phyloP scores from a whole-genome alignment of 306 rosid genomes.

The Psophocarpus tetragonolobus region DNA sequence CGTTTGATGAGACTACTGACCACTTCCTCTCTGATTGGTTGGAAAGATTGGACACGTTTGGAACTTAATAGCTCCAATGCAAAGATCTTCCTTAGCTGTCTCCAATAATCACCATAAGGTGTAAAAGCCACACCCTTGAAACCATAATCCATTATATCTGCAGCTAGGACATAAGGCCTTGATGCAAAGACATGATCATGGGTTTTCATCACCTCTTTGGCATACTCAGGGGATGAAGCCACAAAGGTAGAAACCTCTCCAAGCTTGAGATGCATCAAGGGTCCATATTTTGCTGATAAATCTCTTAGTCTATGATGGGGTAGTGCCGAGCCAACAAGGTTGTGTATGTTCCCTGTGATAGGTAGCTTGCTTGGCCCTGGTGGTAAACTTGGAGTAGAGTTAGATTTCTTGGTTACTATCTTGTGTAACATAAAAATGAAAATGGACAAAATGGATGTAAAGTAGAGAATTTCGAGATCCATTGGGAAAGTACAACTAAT shows the following conservation, averaged over 20 bases:
- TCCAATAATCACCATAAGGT: conserved; percentile 44
- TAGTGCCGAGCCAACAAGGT: conserved; percentile 6
- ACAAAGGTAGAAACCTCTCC: conserved; percentile 43
- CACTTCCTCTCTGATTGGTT: conserved; percentile 36
- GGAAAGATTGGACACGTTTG: conserved; percentile 32
- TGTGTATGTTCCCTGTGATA: conserved; percentile 34
- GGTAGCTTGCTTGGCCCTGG: conserved; percentile 53
- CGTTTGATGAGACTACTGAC: neutral
- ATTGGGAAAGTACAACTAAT: neutral
- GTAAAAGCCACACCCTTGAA: neutral
- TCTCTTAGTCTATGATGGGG: conserved; percentile 41
- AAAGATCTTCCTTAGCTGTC: conserved; percentile 30
- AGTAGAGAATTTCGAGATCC: conserved; percentile 14
- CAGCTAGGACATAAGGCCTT: conserved; percentile 30
- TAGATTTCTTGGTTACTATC: conserved; percentile 6
- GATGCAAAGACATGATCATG: conserved; percentile 44
- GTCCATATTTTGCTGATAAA: conserved; percentile 45
- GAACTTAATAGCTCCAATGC: conserved; percentile 30
- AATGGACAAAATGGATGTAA: conserved; percentile 11
- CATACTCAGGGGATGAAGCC: conserved; percentile 45
- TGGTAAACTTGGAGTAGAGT: conserved; percentile 26
- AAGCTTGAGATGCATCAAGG: conserved; percentile 43
- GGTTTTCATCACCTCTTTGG: conserved; percentile 39
- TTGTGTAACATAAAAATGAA: conserved; percentile 5
- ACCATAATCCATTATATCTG: neutral